A percentile compares a stretch with the other conserved stretches of the same genome.
Evolutionary conservation across 345 rosid species (phyloP).

Genomic region (Brassica rapa): DNA sequence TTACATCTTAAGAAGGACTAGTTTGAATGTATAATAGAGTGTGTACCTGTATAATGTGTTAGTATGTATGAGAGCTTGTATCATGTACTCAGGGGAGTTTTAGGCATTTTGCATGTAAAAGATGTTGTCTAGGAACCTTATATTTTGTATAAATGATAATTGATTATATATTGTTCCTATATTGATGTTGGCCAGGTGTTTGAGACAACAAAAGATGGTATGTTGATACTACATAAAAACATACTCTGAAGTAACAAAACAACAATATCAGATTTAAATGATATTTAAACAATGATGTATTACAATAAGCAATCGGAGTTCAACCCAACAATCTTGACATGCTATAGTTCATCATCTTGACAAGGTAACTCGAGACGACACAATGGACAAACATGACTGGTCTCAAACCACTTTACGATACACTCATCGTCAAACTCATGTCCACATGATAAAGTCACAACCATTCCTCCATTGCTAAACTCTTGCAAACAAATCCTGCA

Average conservation of each 20-base stretch:
- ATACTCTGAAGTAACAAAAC: neutral
- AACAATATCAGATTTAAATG: neutral
- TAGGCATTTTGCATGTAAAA: conserved; percentile 35
- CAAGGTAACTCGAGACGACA: conserved; percentile 12
- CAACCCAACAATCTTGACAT: neutral
- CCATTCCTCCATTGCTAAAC: neutral
- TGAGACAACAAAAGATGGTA: neutral
- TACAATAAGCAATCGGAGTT: neutral
- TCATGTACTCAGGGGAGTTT: conserved; percentile 13
- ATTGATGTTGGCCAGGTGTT: neutral
- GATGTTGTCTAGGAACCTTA: conserved; percentile 23
- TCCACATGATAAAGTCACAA: conserved; percentile 11
- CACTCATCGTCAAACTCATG: conserved; percentile 5
- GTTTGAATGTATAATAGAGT: neutral
- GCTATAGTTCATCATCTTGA: neutral
- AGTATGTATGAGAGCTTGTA: neutral
- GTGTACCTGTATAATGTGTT: neutral
- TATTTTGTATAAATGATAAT: neutral
- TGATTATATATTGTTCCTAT: neutral
- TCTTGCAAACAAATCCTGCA: conserved; percentile 16
- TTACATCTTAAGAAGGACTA: conserved; percentile 17
- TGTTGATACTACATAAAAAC: neutral
- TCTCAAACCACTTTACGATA: neutral
- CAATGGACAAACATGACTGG: neutral
- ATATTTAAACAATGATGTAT: neutral